Conservation (phyloP, 345 rosid species). For the Rhodamnia rubescens region DNA sequence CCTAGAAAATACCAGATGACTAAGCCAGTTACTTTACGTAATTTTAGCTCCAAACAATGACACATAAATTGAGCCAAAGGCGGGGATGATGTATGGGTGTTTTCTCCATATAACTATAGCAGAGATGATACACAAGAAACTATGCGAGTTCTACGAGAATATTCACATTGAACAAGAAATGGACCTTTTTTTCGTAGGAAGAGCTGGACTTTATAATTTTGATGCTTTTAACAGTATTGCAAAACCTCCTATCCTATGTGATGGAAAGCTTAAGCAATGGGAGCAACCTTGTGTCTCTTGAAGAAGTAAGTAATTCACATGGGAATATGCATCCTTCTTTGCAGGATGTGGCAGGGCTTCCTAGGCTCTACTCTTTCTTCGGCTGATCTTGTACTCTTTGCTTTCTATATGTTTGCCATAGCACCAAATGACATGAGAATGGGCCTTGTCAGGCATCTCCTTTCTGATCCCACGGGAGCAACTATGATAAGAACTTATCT, state of each 20-base stretch:
- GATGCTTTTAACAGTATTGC: background rate
- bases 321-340: background rate
- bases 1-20: background rate
- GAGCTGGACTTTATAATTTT: background rate
- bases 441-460: slow-evolving; percentile 65
- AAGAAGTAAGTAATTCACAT: background rate
- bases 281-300: background rate
- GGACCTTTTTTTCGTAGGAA: background rate
- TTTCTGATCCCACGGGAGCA: slow-evolving; percentile 87
- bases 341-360: slow-evolving; percentile 97
- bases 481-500: slow-evolving; percentile 87
- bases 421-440: slow-evolving; percentile 72
- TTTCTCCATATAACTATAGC: background rate
- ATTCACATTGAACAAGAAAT: background rate
- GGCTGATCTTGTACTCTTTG: slow-evolving; percentile 64
- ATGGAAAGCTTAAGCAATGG: background rate
- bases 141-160: background rate
- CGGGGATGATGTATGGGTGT: background rate
- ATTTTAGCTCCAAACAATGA: background rate
- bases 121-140: background rate
- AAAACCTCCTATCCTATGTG: background rate
- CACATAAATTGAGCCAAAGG: background rate
- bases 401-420: slow-evolving; percentile 73
- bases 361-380: slow-evolving; percentile 86
- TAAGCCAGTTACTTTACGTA: background rate